Base-by-base conservation (phyloP, 2,329 filamentous ascomycete species). In the Cladophialophora exuberans region DNA sequence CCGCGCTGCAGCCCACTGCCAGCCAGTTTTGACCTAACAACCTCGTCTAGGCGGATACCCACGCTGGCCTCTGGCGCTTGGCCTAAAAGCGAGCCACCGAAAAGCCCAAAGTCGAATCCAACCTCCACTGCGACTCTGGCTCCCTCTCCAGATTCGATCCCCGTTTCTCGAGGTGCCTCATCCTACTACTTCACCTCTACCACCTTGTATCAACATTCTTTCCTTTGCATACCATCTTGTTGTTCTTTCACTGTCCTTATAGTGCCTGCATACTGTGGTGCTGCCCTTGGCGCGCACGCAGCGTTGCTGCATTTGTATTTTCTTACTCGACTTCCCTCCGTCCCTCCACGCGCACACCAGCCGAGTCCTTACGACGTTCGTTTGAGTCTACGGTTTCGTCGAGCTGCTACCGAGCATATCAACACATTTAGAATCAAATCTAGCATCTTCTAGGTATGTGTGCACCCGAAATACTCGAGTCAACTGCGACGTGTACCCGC, bases 171-270 rank as follows among this genome's bases (percentile, higher is more conserved):
- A 33, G 49, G 46, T 48, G 36, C 46, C 46, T 49, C 51, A 22
- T 51, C 47, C 52, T 58, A 18, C 53, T 44, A 46, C 52, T 39
- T 44, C 38, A 56, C 48, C 38, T 57, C 47, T 43, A 36, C 49
- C 36, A 36, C 52, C 48, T 39, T 61, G 58, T 61, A 61, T 42
- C 56, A 61, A 52, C 52, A 58, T 51, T 52, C 31, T 61, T 53
- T 47, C 50, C 35, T 56, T 58, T 54, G n/a, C 48, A 46, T 46
- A 42, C 47, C 25, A 26, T 47, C 43, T 56, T 53, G 18, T 51
- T 48, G 56, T 56, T 50, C 26, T 46, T 45, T 43, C 41, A 61
- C 58, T 50, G 58, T 61, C 55, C 17, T 60, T 60, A 60, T 57
- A 55, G 58, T 51, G 52, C 49, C 52, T 41, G 20, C 26, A 44